Evolutionary conservation across 2,329 filamentous ascomycete species (phyloP), one percentile per base, ranked within the genome.

Genomic region (Colletotrichum karsti): DNA sequence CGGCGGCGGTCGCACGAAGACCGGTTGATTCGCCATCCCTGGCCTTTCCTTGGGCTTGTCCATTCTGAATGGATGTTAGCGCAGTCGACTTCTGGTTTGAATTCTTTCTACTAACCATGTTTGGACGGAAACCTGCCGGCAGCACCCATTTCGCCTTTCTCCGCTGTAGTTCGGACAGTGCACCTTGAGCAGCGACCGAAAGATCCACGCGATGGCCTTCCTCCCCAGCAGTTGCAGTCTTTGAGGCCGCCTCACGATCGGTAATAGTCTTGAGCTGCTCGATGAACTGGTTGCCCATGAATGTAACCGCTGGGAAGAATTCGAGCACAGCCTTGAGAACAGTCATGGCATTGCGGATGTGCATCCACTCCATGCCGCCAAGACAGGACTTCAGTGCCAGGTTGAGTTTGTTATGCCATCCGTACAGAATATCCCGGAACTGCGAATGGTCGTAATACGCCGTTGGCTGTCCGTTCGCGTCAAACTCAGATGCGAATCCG

Each of bases 261-360:
- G 88, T 86, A 63, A 95, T 90, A n/a, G 84, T 85, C 71, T 90
- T 88, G 20, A 93, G 84, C 72, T 92, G 86, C 37, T 87, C 83
- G 33, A 87, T 85, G 69, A 91, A 90, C 72, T 88, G 87, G 41
- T 84, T 85, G 35, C 93, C 96, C 86, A 97, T 95, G 78, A 94
- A 96, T 75, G 97, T 94, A 65, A 98, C 89, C 15, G 91, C 92
- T 4, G 96, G 97, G 85, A 97, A 99, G 74, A 90, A 87, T 56
- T 94, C 90, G 24, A 93, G 88, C 53, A 97, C 86, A 10, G 89
- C 87, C 77, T 96, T 97, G 67, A 99, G 85, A 4, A 98, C 87
- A 65, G 92, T 96, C 72, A 98, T 97, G 48, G 94, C 94, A 77
- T 99, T 99, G 62, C 95, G 91, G 76, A 98, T 97, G 78, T 98